Conservation (phyloP, 2,329 filamentous ascomycete genomes). For the Neonectria magnoliae region DNA sequence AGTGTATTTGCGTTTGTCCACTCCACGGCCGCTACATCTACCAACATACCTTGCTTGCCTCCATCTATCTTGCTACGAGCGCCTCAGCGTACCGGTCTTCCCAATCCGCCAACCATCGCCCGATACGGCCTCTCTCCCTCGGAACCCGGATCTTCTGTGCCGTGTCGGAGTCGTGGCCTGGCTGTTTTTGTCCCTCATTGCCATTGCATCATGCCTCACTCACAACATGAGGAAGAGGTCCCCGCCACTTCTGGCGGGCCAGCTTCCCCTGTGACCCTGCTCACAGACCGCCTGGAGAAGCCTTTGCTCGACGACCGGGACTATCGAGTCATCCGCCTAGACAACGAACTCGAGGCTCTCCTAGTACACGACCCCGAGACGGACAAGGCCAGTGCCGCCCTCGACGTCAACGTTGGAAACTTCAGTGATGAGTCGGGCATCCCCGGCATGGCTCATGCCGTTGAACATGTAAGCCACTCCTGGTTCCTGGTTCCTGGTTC, state of each 20-base stretch:
- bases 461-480: constrained; percentile 76
- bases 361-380: constrained; percentile 94
- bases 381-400: constrained; percentile 94
- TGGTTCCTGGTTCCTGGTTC: not conserved
- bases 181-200: constrained; percentile 16
- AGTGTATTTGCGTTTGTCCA: constrained; percentile 12
- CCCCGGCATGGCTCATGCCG: constrained; percentile 94
- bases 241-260: constrained; percentile 40
- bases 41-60: constrained; percentile 28
- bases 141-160: constrained; percentile 23
- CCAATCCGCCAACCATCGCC: constrained; percentile 22
- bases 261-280: constrained; percentile 45
- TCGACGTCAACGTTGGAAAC: constrained; percentile 96
- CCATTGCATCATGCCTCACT: constrained; percentile 44
- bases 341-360: constrained; percentile 89
- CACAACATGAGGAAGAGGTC: constrained; percentile 39
- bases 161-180: constrained; percentile 30
- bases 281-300: constrained; percentile 81
- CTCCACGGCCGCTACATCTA: constrained; percentile 3
- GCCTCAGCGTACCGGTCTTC: constrained; percentile 5
- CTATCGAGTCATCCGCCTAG: constrained; percentile 86
- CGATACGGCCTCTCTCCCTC: constrained; percentile 24
- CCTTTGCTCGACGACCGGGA: constrained; percentile 85
- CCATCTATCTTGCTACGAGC: constrained; percentile 16
- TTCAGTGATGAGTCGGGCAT: constrained; percentile 93